These are phyloP conservation scores for Pythium aphanidermatum DNA, from an alignment of 352 stramenopile genomes.

Conservation along the genomic window DNA sequence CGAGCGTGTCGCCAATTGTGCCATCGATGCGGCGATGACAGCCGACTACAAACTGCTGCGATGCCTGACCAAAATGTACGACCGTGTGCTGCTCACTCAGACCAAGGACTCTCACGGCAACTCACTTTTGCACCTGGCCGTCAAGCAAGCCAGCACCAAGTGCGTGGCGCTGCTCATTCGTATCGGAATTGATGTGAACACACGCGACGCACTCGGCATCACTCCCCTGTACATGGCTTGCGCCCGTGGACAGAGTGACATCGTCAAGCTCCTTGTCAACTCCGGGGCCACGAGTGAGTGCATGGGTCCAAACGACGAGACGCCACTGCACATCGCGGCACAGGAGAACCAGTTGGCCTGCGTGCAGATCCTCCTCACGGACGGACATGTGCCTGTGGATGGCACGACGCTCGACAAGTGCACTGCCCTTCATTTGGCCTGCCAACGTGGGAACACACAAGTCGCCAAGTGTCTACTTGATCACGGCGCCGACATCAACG, in stretches of 20 bases:
- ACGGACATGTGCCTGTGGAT: constrained; percentile 45
- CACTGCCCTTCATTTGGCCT: constrained; percentile 72
- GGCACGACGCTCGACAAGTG: constrained; percentile 46
- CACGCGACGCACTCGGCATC: constrained; percentile 55
- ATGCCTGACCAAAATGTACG: constrained; percentile 42
- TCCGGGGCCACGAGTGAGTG: constrained; percentile 42
- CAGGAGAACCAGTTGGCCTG: constrained; percentile 79
- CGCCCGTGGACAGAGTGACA: constrained; percentile 51
- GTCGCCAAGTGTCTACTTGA: constrained; percentile 62
- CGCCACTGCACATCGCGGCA: constrained; percentile 67
- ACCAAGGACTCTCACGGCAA: constrained; percentile 37
- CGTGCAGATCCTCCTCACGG: constrained; percentile 50
- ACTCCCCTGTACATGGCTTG: constrained; percentile 71
- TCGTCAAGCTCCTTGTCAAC: constrained; percentile 54
- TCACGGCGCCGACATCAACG: constrained; percentile 62
- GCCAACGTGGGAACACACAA: constrained; percentile 67
- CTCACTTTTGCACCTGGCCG: constrained; percentile 57
- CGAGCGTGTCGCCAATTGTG: constrained; percentile 30
- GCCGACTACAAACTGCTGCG: constrained; percentile 51
- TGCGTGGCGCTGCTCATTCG: constrained; percentile 53
- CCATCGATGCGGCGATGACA: constrained; percentile 39
- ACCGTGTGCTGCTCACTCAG: constrained; percentile 33
- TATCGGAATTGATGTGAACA: constrained; percentile 57
- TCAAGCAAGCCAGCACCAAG: constrained; percentile 47
- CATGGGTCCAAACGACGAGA: constrained; percentile 69